Evolutionary conservation across 2,329 filamentous ascomycete species (phyloP).

Genomic region (Epichloe coenophiala): DNA sequence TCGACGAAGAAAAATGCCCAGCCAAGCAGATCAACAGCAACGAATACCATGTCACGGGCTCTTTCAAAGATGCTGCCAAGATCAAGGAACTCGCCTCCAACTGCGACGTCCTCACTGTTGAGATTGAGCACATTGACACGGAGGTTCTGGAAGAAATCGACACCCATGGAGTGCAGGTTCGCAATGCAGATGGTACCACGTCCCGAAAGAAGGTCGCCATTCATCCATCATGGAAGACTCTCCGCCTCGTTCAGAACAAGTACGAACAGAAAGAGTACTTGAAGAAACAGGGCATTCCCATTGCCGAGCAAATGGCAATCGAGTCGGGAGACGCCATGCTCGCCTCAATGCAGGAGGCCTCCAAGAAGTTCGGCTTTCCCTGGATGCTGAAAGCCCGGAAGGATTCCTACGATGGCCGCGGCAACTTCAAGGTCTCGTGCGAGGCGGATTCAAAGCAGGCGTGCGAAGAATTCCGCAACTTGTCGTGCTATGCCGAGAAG

Average conservation of each 20-base stretch:
- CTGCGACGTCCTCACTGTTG: constrained; percentile 76
- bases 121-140: constrained; percentile 94
- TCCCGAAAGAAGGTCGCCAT: constrained; percentile 40
- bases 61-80: constrained; percentile 70
- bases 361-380: constrained; percentile 58
- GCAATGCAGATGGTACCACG: constrained; percentile 12
- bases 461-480: constrained; percentile 51
- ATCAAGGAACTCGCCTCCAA: constrained; percentile 65
- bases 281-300: constrained; percentile 50
- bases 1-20: constrained; percentile 64
- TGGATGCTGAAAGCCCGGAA: constrained; percentile 88
- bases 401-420: constrained; percentile 83
- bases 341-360: constrained; percentile 49
- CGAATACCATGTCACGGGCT: constrained; percentile 63
- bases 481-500: constrained; percentile 77
- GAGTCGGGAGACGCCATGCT: constrained; percentile 38
- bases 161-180: constrained; percentile 43
- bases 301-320: constrained; percentile 57
- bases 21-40: constrained; percentile 78
- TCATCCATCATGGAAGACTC: constrained; percentile 74
- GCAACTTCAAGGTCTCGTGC: constrained; percentile 40
- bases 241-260: constrained; percentile 88
- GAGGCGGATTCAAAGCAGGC: constrained; percentile 44
- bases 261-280: constrained; percentile 79
- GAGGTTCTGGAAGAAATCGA: constrained; percentile 74